A percentile compares a stretch with the other conserved stretches of the same genome.
These are phyloP conservation scores for Trametes villosa DNA, from an alignment of 768 basidiomycete species.

Conservation along the genomic window DNA sequence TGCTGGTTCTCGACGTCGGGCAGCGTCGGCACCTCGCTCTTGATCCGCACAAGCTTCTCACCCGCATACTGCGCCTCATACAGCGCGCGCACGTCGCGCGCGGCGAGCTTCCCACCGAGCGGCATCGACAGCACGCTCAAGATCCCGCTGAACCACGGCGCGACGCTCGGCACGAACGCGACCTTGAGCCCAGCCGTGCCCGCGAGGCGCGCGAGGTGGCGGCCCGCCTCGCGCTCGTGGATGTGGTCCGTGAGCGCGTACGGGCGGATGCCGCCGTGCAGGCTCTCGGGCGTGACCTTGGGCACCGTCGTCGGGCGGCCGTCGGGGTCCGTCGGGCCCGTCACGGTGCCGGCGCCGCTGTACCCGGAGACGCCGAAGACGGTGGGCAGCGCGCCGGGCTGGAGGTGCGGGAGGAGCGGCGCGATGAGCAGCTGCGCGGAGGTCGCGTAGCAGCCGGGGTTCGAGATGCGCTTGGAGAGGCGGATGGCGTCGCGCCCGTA, in stretches of 20 bases:
- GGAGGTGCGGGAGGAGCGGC: slow-evolving; percentile 78
- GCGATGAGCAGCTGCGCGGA: slow-evolving; percentile 91
- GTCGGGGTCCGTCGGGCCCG: slow-evolving; percentile 61
- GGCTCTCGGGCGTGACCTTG: slow-evolving; percentile 78
- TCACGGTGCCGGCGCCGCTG: slow-evolving; percentile 91
- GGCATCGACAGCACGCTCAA: slow-evolving; percentile 86
- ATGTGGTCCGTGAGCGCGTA: slow-evolving; percentile 97
- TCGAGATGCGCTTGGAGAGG: slow-evolving; percentile 83
- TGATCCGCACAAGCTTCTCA: slow-evolving; percentile 73
- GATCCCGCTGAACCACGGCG: slow-evolving; percentile 97
- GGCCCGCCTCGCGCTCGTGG: slow-evolving; percentile 94
- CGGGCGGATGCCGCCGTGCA: slow-evolving; percentile 76
- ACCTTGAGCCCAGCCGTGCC: slow-evolving; percentile 50
- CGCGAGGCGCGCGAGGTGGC: slow-evolving; percentile 64
- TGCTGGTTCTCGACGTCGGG: slow-evolving; percentile 81
- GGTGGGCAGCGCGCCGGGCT: slow-evolving; percentile 65
- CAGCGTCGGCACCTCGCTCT: slow-evolving; percentile 73
- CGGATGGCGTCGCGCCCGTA: slow-evolving; percentile 77
- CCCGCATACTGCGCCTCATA: slow-evolving; percentile 78
- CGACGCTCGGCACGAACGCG: slow-evolving; percentile 86
- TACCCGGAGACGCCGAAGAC: slow-evolving; percentile 95
- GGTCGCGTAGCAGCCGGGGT: slow-evolving; percentile 98
- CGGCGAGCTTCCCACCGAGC: slow-evolving; percentile 65
- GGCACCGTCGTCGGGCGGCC: slow-evolving; percentile 77
- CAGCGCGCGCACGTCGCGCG: slow-evolving; percentile 69